Base-by-base conservation (phyloP, 2,329 filamentous ascomycete species). In the Sporothrix humicola region DNA sequence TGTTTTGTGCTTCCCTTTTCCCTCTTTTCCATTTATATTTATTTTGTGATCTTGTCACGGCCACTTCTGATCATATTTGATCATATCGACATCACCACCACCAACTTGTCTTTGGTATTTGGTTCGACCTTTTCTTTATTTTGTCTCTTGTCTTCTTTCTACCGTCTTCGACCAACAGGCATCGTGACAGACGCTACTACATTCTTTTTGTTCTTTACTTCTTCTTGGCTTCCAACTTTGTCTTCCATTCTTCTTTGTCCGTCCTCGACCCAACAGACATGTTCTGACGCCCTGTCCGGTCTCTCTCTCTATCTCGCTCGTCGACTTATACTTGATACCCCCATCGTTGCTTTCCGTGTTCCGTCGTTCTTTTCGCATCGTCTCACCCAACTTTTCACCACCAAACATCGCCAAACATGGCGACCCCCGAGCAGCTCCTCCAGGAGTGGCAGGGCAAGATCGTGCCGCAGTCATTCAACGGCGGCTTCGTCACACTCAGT, bases 401-500 rank as follows among this genome's bases (percentile, higher is more conserved):
- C 37, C 68, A 9, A 61, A 15, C 31, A 42, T 26, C 26, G 72
- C 54, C 59, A 17, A 23, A 20, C 63, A 72, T 72, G 73, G 31
- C 72, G 72, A 59, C 63, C 48, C 26, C 59, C 17, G 54, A 73
- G 23, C n/a, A 73, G 42, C 61, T 73, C 69, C 69, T 73, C 10
- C 59, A 59, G 69, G 23, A 50, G 26, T 73, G 72, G 72, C 59
- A 69, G n/a, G 73, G 73, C 54, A 65, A 74, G 70, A 72, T 74
- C 48, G 73, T 87, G 31, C 85, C 85, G 31, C 82, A 83, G 63
- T 82, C 82, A 69, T 90, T 87, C 81, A 84, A 85, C 75, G 82
- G 86, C 3, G 89, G 89, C 54, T 91, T 93, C 77, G 87, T 95
- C 13, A 86, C 91, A 31, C 85, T 93, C 76, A 96, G 93, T 79